phyloP scores from a whole-genome alignment of 2,329 filamentous ascomycete species.

The Curvularia hawaiiensis region DNA sequence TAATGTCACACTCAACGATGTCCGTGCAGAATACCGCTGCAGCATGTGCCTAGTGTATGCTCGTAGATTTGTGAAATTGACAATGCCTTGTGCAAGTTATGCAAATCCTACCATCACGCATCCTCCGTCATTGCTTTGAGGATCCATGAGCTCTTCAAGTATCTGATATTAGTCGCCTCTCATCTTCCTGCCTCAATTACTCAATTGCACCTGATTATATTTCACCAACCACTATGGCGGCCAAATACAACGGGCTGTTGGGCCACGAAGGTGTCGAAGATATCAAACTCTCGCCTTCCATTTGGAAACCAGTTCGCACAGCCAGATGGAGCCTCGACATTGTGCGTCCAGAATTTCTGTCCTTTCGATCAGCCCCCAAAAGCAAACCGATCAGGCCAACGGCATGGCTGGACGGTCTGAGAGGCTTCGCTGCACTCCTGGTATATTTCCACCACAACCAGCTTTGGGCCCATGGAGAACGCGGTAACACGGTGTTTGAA shows the following conservation, averaged over 20 bases:
- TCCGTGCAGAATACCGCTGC: not conserved
- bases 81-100: not conserved
- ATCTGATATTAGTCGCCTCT: not conserved
- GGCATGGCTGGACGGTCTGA: conserved; percentile 63
- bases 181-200: not conserved
- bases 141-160: not conserved
- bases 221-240: conserved; percentile 29
- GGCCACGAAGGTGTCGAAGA: conserved; percentile 36
- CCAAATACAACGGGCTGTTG: conserved; percentile 35
- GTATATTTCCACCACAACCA: conserved; percentile 65
- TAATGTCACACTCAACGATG: not conserved
- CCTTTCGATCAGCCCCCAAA: conserved; percentile 27
- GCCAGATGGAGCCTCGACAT: conserved; percentile 39
- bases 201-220: not conserved
- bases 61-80: not conserved
- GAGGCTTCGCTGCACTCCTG: conserved; percentile 69
- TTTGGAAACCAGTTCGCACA: conserved; percentile 35
- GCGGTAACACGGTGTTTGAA: conserved; percentile 53
- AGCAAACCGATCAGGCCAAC: conserved; percentile 31
- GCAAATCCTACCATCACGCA: not conserved
- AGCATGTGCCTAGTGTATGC: not conserved
- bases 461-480: conserved; percentile 53
- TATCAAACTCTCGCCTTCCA: conserved; percentile 26
- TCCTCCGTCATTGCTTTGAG: not conserved
- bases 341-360: conserved; percentile 40